A percentile compares a stretch with the other conserved stretches of the same genome.
phyloP scores from a whole-genome alignment of 768 basidiomycete species.

The Termitomyces eurrhizus region DNA sequence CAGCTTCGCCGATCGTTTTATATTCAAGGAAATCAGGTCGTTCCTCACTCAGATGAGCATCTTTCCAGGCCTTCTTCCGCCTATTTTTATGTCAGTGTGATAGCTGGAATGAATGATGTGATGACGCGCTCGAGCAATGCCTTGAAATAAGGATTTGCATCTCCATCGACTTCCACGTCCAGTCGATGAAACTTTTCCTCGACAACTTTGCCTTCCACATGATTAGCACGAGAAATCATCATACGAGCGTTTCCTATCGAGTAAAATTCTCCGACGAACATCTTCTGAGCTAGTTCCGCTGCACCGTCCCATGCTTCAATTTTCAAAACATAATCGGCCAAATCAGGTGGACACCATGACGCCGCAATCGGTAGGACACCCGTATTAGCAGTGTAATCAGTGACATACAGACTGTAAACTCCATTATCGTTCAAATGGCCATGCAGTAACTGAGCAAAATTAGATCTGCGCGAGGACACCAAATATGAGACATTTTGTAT shows the following conservation, averaged over 20 bases:
- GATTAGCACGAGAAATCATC: constrained; percentile 31
- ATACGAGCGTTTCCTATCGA: constrained; percentile 50
- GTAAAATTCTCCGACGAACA: constrained; percentile 50
- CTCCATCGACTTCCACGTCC: constrained; percentile 31
- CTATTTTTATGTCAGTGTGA: constrained; percentile 26
- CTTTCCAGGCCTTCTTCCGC: constrained; percentile 46
- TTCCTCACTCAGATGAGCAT: constrained; percentile 18
- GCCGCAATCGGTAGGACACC: constrained; percentile 28
- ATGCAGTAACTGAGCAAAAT: constrained; percentile 41
- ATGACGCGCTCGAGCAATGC: constrained; percentile 49
- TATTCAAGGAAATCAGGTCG: constrained; percentile 34
- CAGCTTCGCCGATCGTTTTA: constrained; percentile 43
- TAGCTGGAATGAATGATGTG: not conserved
- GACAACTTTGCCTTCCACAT: constrained; percentile 51
- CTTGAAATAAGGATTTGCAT: constrained; percentile 33
- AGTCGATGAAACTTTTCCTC: constrained; percentile 42
- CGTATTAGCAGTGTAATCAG: constrained; percentile 56
- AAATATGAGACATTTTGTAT: not conserved
- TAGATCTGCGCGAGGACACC: not conserved
- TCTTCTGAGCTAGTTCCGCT: constrained; percentile 31
- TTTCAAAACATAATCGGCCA: constrained; percentile 44
- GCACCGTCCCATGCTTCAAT: constrained; percentile 61
- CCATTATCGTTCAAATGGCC: constrained; percentile 33
- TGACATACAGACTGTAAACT: constrained; percentile 52
- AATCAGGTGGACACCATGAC: constrained; percentile 42